Evolutionary conservation across 2,329 filamentous ascomycete species (phyloP).

Genomic region (Aspergillaceae sp.): DNA sequence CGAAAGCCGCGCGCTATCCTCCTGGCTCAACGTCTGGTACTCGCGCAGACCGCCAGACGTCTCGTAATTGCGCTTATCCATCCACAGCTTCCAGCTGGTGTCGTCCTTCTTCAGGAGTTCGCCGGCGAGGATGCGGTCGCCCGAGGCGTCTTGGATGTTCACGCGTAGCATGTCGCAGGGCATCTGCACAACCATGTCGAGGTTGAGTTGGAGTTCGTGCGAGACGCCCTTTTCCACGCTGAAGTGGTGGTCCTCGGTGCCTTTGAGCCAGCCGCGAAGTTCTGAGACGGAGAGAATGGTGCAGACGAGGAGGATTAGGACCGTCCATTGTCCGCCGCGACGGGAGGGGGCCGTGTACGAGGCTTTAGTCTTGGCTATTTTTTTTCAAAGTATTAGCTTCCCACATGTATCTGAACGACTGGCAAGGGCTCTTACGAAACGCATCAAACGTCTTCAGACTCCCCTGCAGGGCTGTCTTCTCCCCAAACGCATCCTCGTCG

Average conservation of each 20-base stretch:
- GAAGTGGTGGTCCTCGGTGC: slow-evolving; percentile 79
- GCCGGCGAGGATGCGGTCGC: slow-evolving; percentile 81
- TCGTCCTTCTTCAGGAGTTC: slow-evolving; percentile 63
- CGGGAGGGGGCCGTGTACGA: slow-evolving; percentile 80
- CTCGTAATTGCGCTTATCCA: slow-evolving; percentile 61
- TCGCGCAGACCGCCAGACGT: slow-evolving; percentile 52
- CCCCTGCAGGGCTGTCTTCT: slow-evolving; percentile 51
- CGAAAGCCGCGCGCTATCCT: slow-evolving; percentile 47
- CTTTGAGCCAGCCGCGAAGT: slow-evolving; percentile 71
- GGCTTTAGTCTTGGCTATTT: slow-evolving; percentile 82
- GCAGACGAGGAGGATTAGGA: slow-evolving; percentile 68
- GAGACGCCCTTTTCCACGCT: slow-evolving; percentile 86
- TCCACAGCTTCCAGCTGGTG: slow-evolving; percentile 78
- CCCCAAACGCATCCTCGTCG: slow-evolving; percentile 72
- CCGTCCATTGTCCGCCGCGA: slow-evolving; percentile 88
- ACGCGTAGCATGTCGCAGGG: slow-evolving; percentile 78
- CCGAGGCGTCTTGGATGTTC: slow-evolving; percentile 92
- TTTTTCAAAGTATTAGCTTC: slow-evolving; percentile 3
- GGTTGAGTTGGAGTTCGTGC: slow-evolving; percentile 83
- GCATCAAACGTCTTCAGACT: slow-evolving; percentile 82
- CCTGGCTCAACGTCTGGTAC: slow-evolving; percentile 48
- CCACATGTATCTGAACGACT: neutral
- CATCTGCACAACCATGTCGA: slow-evolving; percentile 91
- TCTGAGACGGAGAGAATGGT: slow-evolving; percentile 69
- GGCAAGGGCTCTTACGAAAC: slow-evolving; percentile 61